Evolutionary conservation across 495 filamentous ascomycete species (phyloP).

Genomic region (Penicillium riverlandense): DNA sequence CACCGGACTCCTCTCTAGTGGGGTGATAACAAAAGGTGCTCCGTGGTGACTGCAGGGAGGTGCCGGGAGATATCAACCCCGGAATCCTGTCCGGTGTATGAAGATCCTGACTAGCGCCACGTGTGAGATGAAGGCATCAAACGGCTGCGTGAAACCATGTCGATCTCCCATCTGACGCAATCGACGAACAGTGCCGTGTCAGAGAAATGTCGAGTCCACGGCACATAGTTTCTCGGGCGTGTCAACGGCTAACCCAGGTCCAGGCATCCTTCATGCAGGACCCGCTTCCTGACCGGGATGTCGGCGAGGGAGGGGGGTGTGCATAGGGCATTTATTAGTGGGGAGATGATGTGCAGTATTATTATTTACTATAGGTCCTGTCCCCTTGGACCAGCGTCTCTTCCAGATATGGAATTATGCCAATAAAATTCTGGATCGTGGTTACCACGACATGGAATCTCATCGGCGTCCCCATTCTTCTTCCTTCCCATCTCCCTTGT

Average conservation of each 20-base stretch:
- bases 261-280: conserved; percentile 16
- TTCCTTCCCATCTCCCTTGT: no score
- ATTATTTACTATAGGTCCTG: conserved; percentile 15
- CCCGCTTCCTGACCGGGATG: conserved; percentile 18
- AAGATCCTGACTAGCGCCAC: conserved; percentile 41
- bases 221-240: no score
- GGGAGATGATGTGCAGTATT: conserved; percentile 11
- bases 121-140: conserved; percentile 33
- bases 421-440: background rate
- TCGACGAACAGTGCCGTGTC: conserved; percentile 10
- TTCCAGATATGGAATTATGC: conserved; percentile 11
- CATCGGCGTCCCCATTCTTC: no score
- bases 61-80: no score
- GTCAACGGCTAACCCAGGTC: conserved; percentile 12
- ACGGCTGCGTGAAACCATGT: conserved; percentile 39
- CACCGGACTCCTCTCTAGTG: no score
- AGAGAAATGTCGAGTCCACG: no score
- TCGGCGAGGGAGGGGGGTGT: conserved; percentile 2
- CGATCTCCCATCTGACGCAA: conserved; percentile 36
- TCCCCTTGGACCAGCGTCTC: conserved; percentile 4
- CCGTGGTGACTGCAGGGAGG: no score
- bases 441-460: no score
- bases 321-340: background rate
- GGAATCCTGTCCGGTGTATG: conserved; percentile 24
- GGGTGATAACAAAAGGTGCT: no score